Evolutionary conservation across 2,329 filamentous ascomycete species (phyloP), one percentile per base, ranked within the genome.

Genomic region (Penicillium sp.): DNA sequence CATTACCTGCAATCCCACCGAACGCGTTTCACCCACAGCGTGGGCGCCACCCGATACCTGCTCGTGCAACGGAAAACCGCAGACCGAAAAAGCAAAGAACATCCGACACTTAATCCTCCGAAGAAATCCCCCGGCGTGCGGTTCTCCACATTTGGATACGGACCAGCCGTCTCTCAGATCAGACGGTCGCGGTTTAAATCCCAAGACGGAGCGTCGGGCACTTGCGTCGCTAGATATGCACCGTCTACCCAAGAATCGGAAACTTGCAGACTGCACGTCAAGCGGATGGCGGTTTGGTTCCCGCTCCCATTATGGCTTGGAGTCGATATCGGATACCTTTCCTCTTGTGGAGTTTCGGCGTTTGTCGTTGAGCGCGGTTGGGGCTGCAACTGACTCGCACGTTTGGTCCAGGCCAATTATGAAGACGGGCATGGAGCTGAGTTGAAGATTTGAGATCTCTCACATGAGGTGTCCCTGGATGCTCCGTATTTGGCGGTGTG

Each of bases 21-120:
- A 46, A 32, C 27, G 24, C 29, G 27, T 38, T 43, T 34, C 16
- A 47, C 18, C 21, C 18, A 46, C 22, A 14, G 29, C 34, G 18
- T 51, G 49, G 42, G 10, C 45, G 50, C 50, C 49, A 51, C 49
- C 42, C 32, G 45, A 48, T 11, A 31, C 22, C 29, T 21, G 39
- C 32, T 43, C 31, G 9, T 39, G 45, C 16, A 49, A 43, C 22
- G 45, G 38, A 42, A 49, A 24, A 16, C 32, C 10, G 39, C 39
- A 53, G 45, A 14, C 9, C 9, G 9, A 42, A 21, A 45, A 39
- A 31, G 39, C 48, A 45, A 50, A 22, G 32, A 29, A 38, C n/a
- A 34, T 21, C 2, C 8, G 14, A 22, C 5, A 10, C 24, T 46
- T 40, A 44, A 49, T 31, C 24, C 34, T 22, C 51, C 51, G 51